These are phyloP conservation scores for Cymbopogon flexuosus DNA, from an alignment of 202 grass and related monocot species.

Conservation along the genomic window DNA sequence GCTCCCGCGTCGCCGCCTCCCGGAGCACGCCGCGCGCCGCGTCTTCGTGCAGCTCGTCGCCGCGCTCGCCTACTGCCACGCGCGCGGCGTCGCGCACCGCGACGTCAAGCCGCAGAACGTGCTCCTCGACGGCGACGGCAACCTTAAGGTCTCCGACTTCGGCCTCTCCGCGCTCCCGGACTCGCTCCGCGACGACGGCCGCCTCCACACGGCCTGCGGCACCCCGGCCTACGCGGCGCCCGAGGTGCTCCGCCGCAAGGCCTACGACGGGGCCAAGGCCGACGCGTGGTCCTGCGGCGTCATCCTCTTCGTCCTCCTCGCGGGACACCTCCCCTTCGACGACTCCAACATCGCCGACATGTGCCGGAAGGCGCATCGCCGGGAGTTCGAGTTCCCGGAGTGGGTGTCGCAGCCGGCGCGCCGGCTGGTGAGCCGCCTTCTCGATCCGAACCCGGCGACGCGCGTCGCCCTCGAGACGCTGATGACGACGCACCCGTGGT, in stretches of 20 bases:
- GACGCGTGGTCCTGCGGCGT: constrained; percentile 90
- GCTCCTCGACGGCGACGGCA: constrained; percentile 50
- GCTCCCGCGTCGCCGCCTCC: too few relatives aligned
- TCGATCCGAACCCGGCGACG: constrained; percentile 67
- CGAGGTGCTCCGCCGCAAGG: constrained; percentile 55
- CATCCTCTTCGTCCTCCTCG: constrained; percentile 74
- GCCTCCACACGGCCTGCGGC: constrained; percentile 65
- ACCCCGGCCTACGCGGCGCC: constrained; percentile 77
- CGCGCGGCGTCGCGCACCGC: constrained; percentile 61
- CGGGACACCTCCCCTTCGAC: constrained; percentile 63
- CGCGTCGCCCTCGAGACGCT: constrained; percentile 48
- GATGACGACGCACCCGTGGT: constrained; percentile 48
- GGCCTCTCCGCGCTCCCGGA: constrained; percentile 56
- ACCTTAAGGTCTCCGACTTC: constrained; percentile 71
- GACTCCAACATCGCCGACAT: constrained; percentile 65
- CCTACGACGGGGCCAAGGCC: constrained; percentile 76
- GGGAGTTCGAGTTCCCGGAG: constrained; percentile 54
- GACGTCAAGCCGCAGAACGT: constrained; percentile 88
- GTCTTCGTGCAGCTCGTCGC: constrained; percentile 61
- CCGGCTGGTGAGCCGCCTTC: constrained; percentile 50
- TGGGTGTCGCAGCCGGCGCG: constrained; percentile 56
- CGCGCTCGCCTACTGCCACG: constrained; percentile 67
- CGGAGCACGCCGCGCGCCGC: too few relatives aligned
- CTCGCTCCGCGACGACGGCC: constrained; percentile 37
- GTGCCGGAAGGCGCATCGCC: constrained; percentile 49